These are phyloP conservation scores for Geopyxis carbonaria DNA, from an alignment of 495 filamentous ascomycete species.

Conservation along the genomic window DNA sequence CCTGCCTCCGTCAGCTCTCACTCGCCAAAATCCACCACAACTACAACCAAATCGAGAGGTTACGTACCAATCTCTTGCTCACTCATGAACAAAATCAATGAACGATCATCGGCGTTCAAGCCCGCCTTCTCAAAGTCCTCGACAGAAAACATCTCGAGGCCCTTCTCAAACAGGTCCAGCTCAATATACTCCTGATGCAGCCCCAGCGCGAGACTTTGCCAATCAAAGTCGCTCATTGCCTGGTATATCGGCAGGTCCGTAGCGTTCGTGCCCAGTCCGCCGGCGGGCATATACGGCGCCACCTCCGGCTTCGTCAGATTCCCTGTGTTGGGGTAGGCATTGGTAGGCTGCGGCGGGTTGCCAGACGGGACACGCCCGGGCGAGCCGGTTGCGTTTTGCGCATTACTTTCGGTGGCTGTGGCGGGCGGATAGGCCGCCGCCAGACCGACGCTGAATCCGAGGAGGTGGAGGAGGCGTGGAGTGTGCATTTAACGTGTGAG, in stretches of 20 bases:
- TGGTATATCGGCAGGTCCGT: slow-evolving; percentile 51
- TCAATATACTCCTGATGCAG: slow-evolving; percentile 80
- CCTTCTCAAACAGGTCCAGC: slow-evolving; percentile 72
- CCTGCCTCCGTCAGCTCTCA: slow-evolving; percentile 17
- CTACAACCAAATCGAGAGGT: no score
- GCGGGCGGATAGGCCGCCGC: no score
- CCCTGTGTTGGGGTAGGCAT: slow-evolving; percentile 52
- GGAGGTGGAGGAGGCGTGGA: no score
- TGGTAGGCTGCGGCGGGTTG: slow-evolving; percentile 10
- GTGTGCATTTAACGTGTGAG: no score
- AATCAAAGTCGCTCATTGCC: slow-evolving; percentile 56
- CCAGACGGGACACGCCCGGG: slow-evolving; percentile 11
- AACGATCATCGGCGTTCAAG: slow-evolving; percentile 48
- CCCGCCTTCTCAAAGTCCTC: slow-evolving; percentile 55
- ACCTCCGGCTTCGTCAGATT: slow-evolving; percentile 45
- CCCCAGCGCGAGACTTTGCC: slow-evolving; percentile 49
- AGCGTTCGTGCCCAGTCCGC: slow-evolving; percentile 69
- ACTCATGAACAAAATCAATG: slow-evolving; percentile 68
- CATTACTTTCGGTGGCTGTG: slow-evolving; percentile 2
- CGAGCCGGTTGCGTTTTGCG: slow-evolving; percentile 11
- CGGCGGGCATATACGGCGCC: slow-evolving; percentile 54
- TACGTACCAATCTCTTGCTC: slow-evolving; percentile 49
- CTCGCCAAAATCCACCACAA: no score
- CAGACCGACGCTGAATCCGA: no score
- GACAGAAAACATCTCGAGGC: slow-evolving; percentile 49